These are phyloP conservation scores for Sordariomycetes sp. DNA, from an alignment of 2,329 filamentous ascomycete species.

Conservation along the genomic window DNA sequence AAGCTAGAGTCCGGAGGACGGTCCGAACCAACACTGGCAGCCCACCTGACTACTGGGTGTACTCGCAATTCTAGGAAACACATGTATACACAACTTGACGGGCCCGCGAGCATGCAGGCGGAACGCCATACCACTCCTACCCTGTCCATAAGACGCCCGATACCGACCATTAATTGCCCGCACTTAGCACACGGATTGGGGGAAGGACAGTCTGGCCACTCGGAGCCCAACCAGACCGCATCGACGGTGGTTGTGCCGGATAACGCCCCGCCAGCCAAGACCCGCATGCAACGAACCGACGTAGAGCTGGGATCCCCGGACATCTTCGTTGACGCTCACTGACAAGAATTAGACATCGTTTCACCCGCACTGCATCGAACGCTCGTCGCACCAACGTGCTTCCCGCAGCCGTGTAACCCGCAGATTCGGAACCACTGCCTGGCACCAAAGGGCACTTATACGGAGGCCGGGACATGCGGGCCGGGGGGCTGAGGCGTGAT, in stretches of 20 bases:
- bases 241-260: background rate
- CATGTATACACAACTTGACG: too few species aligned
- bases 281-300: background rate
- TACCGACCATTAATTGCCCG: background rate
- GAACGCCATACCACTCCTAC: too few species aligned
- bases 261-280: background rate
- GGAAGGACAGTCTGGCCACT: background rate
- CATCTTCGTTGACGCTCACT: background rate
- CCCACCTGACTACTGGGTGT: too few species aligned
- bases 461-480: background rate
- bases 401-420: background rate
- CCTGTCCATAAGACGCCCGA: background rate
- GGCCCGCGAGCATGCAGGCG: too few species aligned
- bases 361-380: background rate
- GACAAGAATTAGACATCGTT: background rate
- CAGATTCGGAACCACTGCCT: background rate
- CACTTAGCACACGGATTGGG: background rate
- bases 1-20: background rate
- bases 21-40: background rate
- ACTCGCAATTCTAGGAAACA: too few species aligned
- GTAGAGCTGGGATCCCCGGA: background rate
- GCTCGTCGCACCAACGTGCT: background rate
- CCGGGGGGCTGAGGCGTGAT: background rate
- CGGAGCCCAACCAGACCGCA: background rate
- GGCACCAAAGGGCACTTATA: background rate